These are phyloP conservation scores for Petunia axillaris DNA, from an alignment of 257 asterid species.

Conservation along the genomic window DNA sequence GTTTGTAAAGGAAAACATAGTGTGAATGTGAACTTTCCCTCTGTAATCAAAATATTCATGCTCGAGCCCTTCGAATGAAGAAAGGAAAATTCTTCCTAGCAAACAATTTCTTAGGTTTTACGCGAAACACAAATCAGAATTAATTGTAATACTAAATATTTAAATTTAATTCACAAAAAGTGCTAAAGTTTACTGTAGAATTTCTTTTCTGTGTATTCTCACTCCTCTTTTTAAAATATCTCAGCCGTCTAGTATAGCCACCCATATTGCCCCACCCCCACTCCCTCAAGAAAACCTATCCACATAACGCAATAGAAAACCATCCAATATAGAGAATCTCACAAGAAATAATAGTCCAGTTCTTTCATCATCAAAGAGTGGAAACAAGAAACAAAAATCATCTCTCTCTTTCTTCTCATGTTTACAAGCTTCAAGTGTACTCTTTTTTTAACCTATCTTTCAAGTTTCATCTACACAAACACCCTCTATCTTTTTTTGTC, in stretches of 20 bases:
- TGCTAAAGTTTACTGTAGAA: no score
- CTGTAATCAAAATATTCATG: no score
- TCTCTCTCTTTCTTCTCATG: not conserved
- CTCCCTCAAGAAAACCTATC: conserved; percentile 44
- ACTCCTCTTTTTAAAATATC: conserved; percentile 28
- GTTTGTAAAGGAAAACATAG: not conserved
- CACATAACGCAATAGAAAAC: conserved; percentile 28
- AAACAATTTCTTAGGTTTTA: no score
- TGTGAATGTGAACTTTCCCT: no score
- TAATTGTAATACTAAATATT: no score
- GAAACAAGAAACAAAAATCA: not conserved
- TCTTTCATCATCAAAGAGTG: conserved; percentile 30
- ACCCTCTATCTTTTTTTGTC: conserved; percentile 23
- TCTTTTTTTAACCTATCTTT: not conserved
- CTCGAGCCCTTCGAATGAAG: no score
- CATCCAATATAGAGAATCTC: conserved; percentile 28
- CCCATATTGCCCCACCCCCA: conserved; percentile 45
- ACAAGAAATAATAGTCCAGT: conserved; percentile 30
- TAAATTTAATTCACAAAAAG: no score
- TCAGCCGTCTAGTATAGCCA: conserved; percentile 61
- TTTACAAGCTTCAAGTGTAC: conserved; percentile 20
- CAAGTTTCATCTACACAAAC: conserved; percentile 19
- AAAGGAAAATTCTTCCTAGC: no score
- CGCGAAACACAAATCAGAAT: not conserved
- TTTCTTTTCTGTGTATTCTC: not conserved